Base-by-base conservation (phyloP, 2,329 filamentous ascomycete genomes). In the Incumbomyces lentus region DNA sequence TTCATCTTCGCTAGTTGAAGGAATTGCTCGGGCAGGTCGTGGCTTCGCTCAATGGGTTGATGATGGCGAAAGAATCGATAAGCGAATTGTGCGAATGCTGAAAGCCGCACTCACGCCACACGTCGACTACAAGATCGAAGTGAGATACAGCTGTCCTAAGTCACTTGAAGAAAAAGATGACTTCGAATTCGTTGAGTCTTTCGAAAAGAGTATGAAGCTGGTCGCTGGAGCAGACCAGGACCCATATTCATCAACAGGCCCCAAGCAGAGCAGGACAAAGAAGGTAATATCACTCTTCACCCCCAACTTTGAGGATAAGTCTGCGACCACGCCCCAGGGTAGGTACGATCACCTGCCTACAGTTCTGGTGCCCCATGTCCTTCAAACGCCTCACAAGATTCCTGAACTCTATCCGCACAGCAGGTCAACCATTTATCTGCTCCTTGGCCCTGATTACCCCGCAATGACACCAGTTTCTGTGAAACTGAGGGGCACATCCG, bases 51-150 rank as follows among this genome's bases (percentile, higher is more conserved):
- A 87, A 59, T 69, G 73, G 0, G 81, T 86, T 0, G 69, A 68
- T 1, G 64, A 76, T 6, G 65, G 73, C 1, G 83, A 87, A 59
- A 78, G 80, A 57, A 76, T 86, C 63, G 78, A 83, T 55, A 74
- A 67, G 52, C 84, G 83, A 59, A 72, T 86, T 1, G 71, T 87
- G 2, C 74, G 83, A 2, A 87, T 88, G 83, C 67, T 88, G 47
- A 85, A 84, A 58, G 82, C 76, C 0, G 78, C 81, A 0, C 62
- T 87, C 16, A 78, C 75, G 1, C 80, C 81, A 0, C 81, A 86
- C 51, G 68, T 84, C 37, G 72, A 65, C 13, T 84, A 81, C 56
- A 71, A 68, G 0, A 64, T 86, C 1, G 77, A 82, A 55, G 64
- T 86, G 50, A 74, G 78, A 45, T 85, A 83, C 53, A 58, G 58